phyloP scores from a whole-genome alignment of 768 basidiomycete genomes.

The Sporobolomyces roseus region DNA sequence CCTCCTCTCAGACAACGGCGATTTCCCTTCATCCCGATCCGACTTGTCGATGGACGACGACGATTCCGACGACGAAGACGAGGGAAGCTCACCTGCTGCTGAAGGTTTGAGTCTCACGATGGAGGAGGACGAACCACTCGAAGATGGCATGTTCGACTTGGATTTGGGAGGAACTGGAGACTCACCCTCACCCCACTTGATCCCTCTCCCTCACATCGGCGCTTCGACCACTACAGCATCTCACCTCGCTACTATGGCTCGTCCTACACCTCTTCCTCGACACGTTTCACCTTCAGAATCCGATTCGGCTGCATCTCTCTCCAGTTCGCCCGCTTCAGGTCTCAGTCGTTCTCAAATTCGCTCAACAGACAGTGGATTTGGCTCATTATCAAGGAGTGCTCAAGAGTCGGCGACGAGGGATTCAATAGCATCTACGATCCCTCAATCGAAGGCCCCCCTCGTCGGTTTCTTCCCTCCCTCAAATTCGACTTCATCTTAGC shows the following conservation, averaged over 20 bases:
- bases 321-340: constrained; percentile 3
- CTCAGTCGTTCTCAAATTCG: constrained; percentile 7
- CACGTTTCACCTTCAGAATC: constrained; percentile 19
- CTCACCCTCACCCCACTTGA: constrained; percentile 23
- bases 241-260: not conserved
- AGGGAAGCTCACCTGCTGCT: constrained; percentile 21
- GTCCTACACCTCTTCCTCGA: not conserved
- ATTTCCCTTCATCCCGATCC: constrained; percentile 29
- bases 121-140: constrained; percentile 36
- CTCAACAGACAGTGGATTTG: constrained; percentile 24
- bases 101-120: constrained; percentile 8
- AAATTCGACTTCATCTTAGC: not conserved
- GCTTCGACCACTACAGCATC: not conserved
- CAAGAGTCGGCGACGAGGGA: not conserved
- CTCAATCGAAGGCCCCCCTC: not conserved
- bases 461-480: constrained; percentile 15
- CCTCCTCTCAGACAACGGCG: constrained; percentile 28
- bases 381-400: constrained; percentile 1
- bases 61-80: constrained; percentile 31
- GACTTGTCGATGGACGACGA: constrained; percentile 32
- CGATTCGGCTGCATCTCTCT: constrained; percentile 3
- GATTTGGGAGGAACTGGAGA: constrained; percentile 36
- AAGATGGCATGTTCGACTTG: constrained; percentile 43
- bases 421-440: not conserved
- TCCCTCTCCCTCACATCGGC: constrained; percentile 11